A percentile compares a stretch with the other conserved stretches of the same genome.
Evolutionary conservation across 2,329 filamentous ascomycete species (phyloP).

Genomic region (Nemania diffusa): DNA sequence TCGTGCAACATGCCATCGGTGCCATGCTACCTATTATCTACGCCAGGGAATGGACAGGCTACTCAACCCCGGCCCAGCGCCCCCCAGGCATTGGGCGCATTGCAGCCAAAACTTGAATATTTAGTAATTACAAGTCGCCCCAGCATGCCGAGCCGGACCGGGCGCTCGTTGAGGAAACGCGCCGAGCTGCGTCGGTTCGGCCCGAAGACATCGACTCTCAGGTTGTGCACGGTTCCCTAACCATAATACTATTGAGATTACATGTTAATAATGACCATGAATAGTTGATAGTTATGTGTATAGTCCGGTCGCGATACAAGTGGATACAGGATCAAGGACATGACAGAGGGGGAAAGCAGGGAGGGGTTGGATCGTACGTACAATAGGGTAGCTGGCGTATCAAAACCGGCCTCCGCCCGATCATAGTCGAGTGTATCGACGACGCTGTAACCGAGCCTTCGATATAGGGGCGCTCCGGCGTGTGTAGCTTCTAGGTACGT

Average conservation of each 20-base stretch:
- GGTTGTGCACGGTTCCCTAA: conserved; percentile 17
- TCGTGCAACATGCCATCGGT: conserved; percentile 15
- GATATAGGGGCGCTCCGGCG: conserved; percentile 40
- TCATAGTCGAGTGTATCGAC: conserved; percentile 42
- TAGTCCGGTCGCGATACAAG: background rate
- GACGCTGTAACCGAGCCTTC: conserved; percentile 37
- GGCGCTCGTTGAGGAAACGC: background rate
- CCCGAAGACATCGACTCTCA: background rate
- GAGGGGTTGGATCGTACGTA: background rate
- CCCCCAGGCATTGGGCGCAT: background rate
- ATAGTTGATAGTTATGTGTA: background rate
- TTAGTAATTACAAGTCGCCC: background rate
- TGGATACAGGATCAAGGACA: background rate
- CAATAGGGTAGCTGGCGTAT: conserved; percentile 17
- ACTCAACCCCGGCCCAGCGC: background rate
- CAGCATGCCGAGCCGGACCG: background rate
- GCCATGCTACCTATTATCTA: conserved; percentile 8
- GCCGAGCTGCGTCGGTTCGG: background rate
- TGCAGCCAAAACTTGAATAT: background rate
- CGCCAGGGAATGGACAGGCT: no score
- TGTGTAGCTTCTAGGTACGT: conserved; percentile 42
- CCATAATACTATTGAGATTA: conserved; percentile 14
- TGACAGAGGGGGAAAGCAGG: background rate
- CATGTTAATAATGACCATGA: background rate
- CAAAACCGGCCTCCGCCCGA: conserved; percentile 14